Evolutionary conservation across 176 grass and related monocot genomes (phyloP).

Genomic region (Thinopyrum elongatum): DNA sequence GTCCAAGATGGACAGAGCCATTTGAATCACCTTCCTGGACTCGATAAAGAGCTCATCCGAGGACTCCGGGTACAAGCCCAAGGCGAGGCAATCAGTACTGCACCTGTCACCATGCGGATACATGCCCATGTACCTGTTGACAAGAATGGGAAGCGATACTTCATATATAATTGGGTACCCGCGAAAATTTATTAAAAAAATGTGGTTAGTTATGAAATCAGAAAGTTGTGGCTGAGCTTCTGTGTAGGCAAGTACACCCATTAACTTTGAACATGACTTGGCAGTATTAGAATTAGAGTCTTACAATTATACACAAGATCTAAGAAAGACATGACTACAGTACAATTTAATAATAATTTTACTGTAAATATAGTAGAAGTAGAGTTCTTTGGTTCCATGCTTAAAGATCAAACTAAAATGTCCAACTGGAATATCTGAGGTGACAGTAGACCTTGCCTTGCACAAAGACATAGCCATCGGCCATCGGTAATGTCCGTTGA

Average conservation of each 20-base stretch:
- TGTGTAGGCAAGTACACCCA: background rate
- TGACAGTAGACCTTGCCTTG: background rate
- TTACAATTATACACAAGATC: background rate
- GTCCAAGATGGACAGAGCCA: background rate
- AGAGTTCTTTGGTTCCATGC: background rate
- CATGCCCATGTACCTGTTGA: constrained; percentile 23
- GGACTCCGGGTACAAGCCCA: background rate
- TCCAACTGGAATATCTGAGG: too few species aligned
- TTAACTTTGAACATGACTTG: background rate
- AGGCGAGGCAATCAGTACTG: constrained; percentile 11
- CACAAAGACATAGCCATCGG: background rate
- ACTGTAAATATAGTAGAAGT: background rate
- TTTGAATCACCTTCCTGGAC: background rate
- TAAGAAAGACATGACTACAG: background rate
- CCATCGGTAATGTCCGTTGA: background rate
- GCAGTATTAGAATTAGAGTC: background rate
- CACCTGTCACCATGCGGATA: background rate
- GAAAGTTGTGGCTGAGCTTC: background rate
- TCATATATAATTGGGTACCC: background rate
- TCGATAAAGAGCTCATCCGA: background rate
- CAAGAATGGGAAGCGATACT: background rate
- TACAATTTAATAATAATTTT: background rate
- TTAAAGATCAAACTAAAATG: background rate
- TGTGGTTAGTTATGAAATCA: background rate
- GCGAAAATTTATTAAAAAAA: background rate